Percentiles rank a stretch among this genome's conserved stretches.
These are phyloP conservation scores for Cystobasidium onofrii DNA, from an alignment of 768 basidiomycete species.

Conservation along the genomic window DNA sequence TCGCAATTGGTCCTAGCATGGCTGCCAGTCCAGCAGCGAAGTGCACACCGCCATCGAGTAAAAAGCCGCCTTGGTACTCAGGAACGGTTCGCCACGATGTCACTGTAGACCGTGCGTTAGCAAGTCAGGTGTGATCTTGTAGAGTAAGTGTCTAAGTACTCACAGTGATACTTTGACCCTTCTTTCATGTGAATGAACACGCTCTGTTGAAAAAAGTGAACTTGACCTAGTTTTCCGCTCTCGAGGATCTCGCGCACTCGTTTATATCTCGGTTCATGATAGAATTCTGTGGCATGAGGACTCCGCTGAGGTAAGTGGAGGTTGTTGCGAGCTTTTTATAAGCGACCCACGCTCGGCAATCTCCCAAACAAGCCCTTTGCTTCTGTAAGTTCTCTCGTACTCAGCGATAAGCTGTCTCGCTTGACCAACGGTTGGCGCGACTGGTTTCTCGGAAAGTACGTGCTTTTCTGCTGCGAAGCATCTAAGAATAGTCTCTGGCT, in stretches of 20 bases:
- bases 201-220: not conserved
- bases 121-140: not conserved
- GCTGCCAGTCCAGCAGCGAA: slow-evolving; percentile 9
- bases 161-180: not conserved
- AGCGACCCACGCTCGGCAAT: not conserved
- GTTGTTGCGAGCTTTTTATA: too few species aligned
- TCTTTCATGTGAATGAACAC: not conserved
- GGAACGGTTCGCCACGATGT: slow-evolving; percentile 2
- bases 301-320: not conserved
- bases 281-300: not conserved
- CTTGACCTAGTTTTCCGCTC: not conserved
- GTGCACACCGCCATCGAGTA: slow-evolving; percentile 12
- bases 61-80: slow-evolving; percentile 9
- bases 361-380: not conserved
- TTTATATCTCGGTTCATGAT: slow-evolving; percentile 3
- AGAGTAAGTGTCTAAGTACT: not conserved
- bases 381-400: not conserved
- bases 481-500: not conserved
- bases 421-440: not conserved
- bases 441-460: slow-evolving; percentile 7
- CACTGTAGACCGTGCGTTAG: not conserved
- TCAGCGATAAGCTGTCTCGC: slow-evolving; percentile 7
- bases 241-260: not conserved
- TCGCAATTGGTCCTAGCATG: not conserved
- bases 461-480: not conserved